A percentile compares a stretch with the other conserved stretches of the same genome.
phyloP scores from a whole-genome alignment of 2,329 filamentous ascomycete species.

The Sporothrix luriei region DNA sequence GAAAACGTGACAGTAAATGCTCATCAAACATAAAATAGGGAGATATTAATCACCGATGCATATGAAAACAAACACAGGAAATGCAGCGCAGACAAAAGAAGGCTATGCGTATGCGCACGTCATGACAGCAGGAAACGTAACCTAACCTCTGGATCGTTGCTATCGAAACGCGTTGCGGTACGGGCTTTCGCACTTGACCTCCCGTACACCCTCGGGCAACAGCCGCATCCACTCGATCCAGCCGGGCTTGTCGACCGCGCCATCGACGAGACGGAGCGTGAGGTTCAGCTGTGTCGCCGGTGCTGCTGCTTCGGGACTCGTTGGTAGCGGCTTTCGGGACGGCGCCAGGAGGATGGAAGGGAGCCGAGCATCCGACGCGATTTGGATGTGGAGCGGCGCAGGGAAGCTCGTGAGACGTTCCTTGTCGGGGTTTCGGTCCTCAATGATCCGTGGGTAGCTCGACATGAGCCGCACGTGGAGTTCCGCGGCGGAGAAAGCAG shows the following conservation, averaged over 20 bases:
- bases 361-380: conserved; percentile 55
- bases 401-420: conserved; percentile 55
- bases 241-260: conserved; percentile 54
- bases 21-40: conserved; percentile 7
- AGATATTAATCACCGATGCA: neutral
- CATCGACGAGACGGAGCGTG: conserved; percentile 55
- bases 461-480: conserved; percentile 53
- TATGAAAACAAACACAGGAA: neutral
- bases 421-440: conserved; percentile 53
- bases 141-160: conserved; percentile 29
- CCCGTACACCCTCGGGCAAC: conserved; percentile 60
- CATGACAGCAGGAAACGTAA: neutral
- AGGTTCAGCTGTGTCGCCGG: conserved; percentile 52
- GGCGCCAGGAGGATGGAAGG: conserved; percentile 61
- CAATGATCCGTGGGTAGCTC: conserved; percentile 55
- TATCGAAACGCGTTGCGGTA: conserved; percentile 48
- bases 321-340: conserved; percentile 47
- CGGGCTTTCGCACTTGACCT: conserved; percentile 59
- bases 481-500: conserved; percentile 51
- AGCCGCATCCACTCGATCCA: conserved; percentile 62
- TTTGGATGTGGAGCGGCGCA: conserved; percentile 59
- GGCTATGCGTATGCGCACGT: neutral
- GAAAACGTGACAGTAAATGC: neutral
- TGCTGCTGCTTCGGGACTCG: conserved; percentile 46
- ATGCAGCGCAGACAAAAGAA: neutral